Evolutionary conservation across 805 yeast genomes (phyloP).

Genomic region (Candida ascalaphidarum): DNA sequence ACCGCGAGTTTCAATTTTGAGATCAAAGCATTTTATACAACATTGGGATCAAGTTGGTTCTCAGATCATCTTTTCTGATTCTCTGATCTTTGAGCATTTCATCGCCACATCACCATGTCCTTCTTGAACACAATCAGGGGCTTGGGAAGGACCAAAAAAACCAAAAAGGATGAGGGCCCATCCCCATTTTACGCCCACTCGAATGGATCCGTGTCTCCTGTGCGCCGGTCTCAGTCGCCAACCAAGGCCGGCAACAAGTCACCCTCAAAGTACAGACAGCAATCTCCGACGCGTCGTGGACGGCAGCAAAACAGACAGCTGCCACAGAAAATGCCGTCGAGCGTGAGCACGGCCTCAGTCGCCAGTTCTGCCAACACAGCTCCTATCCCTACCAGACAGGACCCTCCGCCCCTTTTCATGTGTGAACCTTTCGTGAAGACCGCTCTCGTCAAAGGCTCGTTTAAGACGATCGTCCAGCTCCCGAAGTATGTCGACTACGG

Average conservation of each 20-base stretch:
- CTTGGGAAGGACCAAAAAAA: conserved; percentile 38
- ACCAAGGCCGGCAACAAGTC: conserved; percentile 33
- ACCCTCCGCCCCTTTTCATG: conserved; percentile 65
- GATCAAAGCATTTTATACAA: no score
- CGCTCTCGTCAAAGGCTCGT: conserved; percentile 92
- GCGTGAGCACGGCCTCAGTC: no score
- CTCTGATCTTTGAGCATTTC: no score
- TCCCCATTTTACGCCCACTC: conserved; percentile 24
- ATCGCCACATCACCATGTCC: no score
- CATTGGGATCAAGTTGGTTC: no score
- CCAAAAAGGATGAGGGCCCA: conserved; percentile 25
- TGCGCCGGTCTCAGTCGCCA: conserved; percentile 29
- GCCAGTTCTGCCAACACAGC: no score
- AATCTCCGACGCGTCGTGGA: conserved; percentile 1
- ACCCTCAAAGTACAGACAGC: conserved; percentile 15
- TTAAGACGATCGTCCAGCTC: conserved; percentile 87
- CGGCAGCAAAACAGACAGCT: no score
- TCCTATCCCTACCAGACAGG: no score
- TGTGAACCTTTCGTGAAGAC: conserved; percentile 92
- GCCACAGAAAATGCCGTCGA: no score
- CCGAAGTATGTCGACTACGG: conserved; percentile 92
- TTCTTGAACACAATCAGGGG: conserved; percentile 41
- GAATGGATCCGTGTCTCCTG: conserved; percentile 23
- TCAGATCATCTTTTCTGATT: no score
- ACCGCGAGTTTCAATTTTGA: not conserved